These are phyloP conservation scores for Coniochaeta sp. DNA, from an alignment of 2,329 filamentous ascomycete species.

Conservation along the genomic window DNA sequence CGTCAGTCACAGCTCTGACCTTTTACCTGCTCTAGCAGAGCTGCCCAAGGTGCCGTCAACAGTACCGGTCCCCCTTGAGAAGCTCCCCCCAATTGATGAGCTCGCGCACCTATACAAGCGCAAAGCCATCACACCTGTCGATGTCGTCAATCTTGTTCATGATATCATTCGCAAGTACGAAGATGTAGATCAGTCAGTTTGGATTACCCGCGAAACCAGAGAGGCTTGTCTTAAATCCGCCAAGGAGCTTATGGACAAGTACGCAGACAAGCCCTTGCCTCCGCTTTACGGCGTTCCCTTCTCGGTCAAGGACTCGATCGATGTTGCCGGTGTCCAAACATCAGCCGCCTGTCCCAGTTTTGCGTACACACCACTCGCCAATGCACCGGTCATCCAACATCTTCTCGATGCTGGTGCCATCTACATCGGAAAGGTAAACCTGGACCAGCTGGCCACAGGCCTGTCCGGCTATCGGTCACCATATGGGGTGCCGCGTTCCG, in stretches of 20 bases:
- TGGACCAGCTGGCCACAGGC: conserved; percentile 57
- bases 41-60: conserved; percentile 3
- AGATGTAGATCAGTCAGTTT: conserved; percentile 38
- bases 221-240: conserved; percentile 32
- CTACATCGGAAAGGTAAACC: conserved; percentile 49
- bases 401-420: conserved; percentile 44
- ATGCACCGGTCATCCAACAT: conserved; percentile 36
- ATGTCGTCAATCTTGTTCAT: conserved; percentile 4
- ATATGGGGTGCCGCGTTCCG: conserved; percentile 39
- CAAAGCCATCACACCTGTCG: conserved; percentile 2
- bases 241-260: conserved; percentile 29
- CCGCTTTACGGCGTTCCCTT: conserved; percentile 50
- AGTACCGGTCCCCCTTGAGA: conserved; percentile 5
- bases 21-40: conserved; percentile 18
- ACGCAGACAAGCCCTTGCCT: conserved; percentile 29
- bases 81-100: conserved; percentile 3
- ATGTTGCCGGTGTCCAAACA: conserved; percentile 40
- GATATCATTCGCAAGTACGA: conserved; percentile 27
- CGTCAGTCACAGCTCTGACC: conserved; percentile 30
- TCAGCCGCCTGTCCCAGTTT: conserved; percentile 44
- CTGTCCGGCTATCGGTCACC: conserved; percentile 51
- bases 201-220: conserved; percentile 35
- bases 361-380: conserved; percentile 36
- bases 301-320: conserved; percentile 49
- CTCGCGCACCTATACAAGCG: conserved; percentile 5